Conservation (phyloP, 306 rosid species). For the Arachis stenosperma region DNA sequence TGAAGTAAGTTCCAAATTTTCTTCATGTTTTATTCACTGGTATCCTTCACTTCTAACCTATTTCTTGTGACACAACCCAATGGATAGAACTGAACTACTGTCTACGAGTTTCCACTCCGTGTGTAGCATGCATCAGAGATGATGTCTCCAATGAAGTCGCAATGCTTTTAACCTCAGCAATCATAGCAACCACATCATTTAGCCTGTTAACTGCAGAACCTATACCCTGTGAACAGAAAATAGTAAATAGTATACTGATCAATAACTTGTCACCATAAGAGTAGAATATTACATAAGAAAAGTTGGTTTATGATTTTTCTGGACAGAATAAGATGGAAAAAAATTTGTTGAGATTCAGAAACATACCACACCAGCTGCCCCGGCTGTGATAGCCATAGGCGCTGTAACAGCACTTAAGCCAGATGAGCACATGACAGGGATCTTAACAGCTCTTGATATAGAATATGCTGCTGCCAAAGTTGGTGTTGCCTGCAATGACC, state of each 20-base stretch:
- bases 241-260: conserved; percentile 16
- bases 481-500: conserved; percentile 71
- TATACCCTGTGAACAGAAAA: conserved; percentile 64
- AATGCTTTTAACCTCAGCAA: conserved; percentile 85
- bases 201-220: conserved; percentile 93
- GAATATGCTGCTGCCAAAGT: conserved; percentile 93
- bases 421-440: conserved; percentile 89
- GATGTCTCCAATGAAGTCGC: conserved; percentile 63
- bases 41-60: conserved; percentile 26
- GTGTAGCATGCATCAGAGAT: conserved; percentile 32
- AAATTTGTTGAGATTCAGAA: not conserved
- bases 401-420: conserved; percentile 87
- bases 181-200: conserved; percentile 84
- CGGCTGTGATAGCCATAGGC: conserved; percentile 94
- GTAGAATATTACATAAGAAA: not conserved
- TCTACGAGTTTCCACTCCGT: conserved; percentile 46
- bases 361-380: conserved; percentile 94
- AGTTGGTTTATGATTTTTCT: conserved; percentile 9
- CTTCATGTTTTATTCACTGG: conserved; percentile 34
- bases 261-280: conserved; percentile 5
- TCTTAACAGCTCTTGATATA: conserved; percentile 81
- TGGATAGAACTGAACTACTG: conserved; percentile 36
- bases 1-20: conserved; percentile 11
- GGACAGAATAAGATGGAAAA: not conserved
- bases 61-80: conserved; percentile 7